Conservation (phyloP, 257 asterid genomes). For the Solanum ossicruentum region DNA sequence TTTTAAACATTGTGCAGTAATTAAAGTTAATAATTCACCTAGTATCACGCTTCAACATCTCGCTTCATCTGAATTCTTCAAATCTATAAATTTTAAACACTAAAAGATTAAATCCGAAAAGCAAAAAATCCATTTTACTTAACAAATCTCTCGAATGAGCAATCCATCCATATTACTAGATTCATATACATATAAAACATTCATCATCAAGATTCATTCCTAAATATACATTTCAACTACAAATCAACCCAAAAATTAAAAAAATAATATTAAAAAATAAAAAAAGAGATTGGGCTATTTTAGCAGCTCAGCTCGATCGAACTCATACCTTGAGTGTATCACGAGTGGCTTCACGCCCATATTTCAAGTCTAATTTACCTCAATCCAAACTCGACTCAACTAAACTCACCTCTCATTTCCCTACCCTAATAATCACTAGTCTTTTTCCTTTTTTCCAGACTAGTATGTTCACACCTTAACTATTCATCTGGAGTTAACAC, state of each 20-base stretch:
- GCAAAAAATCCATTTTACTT: background rate
- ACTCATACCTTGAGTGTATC: background rate
- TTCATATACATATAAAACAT: background rate
- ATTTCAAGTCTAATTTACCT: background rate
- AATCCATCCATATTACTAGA: background rate
- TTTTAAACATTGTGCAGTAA: background rate
- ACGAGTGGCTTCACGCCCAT: background rate
- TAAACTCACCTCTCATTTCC: background rate
- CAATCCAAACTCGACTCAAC: background rate
- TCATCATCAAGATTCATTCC: background rate
- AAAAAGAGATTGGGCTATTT: background rate
- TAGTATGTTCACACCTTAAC: background rate
- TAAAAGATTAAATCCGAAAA: background rate
- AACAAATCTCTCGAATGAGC: background rate
- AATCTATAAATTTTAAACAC: accelerated
- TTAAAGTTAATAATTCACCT: background rate
- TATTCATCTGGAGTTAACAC: background rate
- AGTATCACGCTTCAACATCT: background rate
- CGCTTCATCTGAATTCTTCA: background rate
- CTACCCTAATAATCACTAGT: background rate
- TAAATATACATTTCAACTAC: background rate
- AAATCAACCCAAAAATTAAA: background rate
- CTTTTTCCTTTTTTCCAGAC: background rate
- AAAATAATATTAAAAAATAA: background rate
- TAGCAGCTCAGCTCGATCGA: background rate